Conservation (phyloP, 2,329 filamentous ascomycete species). For the Colletotrichum graminicola region DNA sequence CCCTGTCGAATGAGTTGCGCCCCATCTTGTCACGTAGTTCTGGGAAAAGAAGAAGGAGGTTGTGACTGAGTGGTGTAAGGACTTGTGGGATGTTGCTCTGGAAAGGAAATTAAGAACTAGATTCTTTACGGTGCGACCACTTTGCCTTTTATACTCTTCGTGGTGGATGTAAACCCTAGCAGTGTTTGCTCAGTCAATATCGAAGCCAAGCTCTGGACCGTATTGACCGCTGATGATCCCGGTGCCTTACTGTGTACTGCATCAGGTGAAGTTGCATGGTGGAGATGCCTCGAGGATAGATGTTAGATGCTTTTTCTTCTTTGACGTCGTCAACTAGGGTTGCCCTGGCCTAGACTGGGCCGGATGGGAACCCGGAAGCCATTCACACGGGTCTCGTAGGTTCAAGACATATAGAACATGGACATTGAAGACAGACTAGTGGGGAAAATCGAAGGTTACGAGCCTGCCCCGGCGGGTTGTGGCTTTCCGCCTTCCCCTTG, state of each 20-base stretch:
- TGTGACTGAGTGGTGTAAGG: not conserved
- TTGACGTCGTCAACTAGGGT: slow-evolving; percentile 14
- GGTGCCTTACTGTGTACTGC: not conserved
- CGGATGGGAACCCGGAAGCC: slow-evolving; percentile 18
- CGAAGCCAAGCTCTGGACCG: slow-evolving; percentile 4
- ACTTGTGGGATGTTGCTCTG: slow-evolving; percentile 16
- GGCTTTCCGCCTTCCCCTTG: not conserved
- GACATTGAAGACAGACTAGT: slow-evolving; percentile 12
- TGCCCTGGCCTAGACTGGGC: slow-evolving; percentile 11
- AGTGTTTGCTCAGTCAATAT: slow-evolving; percentile 24
- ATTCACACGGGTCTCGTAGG: slow-evolving; percentile 11
- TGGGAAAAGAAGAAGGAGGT: not conserved
- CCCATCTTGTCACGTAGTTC: slow-evolving; percentile 18
- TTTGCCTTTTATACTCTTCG: slow-evolving; percentile 27
- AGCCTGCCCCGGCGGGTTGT: slow-evolving; percentile 2
- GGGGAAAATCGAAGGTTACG: slow-evolving; percentile 6
- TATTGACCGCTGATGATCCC: not conserved
- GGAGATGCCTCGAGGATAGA: slow-evolving; percentile 21
- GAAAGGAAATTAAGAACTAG: not conserved
- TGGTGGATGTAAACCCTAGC: slow-evolving; percentile 11
- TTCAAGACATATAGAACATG: slow-evolving; percentile 25
- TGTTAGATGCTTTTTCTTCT: slow-evolving; percentile 21
- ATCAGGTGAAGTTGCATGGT: slow-evolving; percentile 6
- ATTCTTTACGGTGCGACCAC: slow-evolving; percentile 1
- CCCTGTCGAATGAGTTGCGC: slow-evolving; percentile 12